Percentiles rank a stretch among this genome's conserved stretches.
Evolutionary conservation across 2,329 filamentous ascomycete species (phyloP).

Genomic region (Hypoxylon sp.): DNA sequence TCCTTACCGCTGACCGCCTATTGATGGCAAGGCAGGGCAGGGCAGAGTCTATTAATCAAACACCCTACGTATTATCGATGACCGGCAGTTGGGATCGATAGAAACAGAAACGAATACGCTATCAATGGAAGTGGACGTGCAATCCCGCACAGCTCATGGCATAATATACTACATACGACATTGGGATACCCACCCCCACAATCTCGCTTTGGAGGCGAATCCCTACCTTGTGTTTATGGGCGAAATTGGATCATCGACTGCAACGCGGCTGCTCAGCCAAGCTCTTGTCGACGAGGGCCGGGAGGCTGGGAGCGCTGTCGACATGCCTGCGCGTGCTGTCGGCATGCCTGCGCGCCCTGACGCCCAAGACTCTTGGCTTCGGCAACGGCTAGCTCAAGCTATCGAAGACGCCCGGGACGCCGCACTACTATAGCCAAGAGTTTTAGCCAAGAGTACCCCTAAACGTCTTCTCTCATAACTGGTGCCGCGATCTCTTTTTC

Average conservation of each 20-base stretch:
- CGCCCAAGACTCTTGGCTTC: slow-evolving; percentile 27
- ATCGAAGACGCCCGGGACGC: slow-evolving; percentile 23
- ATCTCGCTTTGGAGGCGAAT: slow-evolving; percentile 1
- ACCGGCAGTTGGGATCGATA: slow-evolving; percentile 19
- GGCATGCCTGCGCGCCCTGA: too few species aligned
- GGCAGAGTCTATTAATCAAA: background rate
- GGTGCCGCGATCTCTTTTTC: slow-evolving; percentile 23
- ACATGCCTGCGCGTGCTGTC: too few species aligned
- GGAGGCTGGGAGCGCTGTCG: too few species aligned
- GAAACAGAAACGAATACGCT: background rate
- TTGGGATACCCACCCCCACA: slow-evolving; percentile 13
- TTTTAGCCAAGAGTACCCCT: slow-evolving; percentile 37
- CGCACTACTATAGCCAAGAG: slow-evolving; percentile 33
- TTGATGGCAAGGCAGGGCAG: background rate
- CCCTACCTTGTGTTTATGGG: background rate
- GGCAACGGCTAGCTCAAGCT: slow-evolving; percentile 11
- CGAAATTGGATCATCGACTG: background rate
- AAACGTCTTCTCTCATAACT: slow-evolving; percentile 20
- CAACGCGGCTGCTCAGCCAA: slow-evolving; percentile 19
- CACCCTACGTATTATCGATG: background rate
- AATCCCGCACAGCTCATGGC: background rate
- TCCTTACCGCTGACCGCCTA: background rate
- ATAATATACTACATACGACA: background rate
- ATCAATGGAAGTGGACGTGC: background rate
- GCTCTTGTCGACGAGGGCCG: slow-evolving; percentile 24